phyloP scores from a whole-genome alignment of 2,329 filamentous ascomycete genomes.

The Elsinoe perseae region DNA sequence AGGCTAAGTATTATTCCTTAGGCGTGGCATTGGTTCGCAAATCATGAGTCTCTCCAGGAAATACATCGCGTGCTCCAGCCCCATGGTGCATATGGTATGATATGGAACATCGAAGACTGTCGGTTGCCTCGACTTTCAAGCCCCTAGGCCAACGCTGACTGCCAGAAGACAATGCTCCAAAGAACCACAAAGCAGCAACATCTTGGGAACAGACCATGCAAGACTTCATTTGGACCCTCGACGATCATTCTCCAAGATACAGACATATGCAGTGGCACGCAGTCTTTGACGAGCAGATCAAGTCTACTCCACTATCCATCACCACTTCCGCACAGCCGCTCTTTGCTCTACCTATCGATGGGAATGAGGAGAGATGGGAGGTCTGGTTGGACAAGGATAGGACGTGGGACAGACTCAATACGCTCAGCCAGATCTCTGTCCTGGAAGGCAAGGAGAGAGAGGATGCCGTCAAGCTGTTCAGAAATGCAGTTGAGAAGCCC shows the following conservation, averaged over 20 bases:
- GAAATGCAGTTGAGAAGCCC: slow-evolving; percentile 45
- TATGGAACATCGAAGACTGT: slow-evolving; percentile 72
- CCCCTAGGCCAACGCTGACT: neutral
- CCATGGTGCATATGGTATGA: slow-evolving; percentile 53
- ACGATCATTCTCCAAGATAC: slow-evolving; percentile 58
- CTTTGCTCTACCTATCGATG: slow-evolving; percentile 56
- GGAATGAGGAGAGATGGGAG: slow-evolving; percentile 50
- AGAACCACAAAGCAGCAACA: slow-evolving; percentile 47
- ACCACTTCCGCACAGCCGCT: slow-evolving; percentile 38
- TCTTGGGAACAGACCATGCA: slow-evolving; percentile 57
- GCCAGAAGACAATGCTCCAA: slow-evolving; percentile 52
- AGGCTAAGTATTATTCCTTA: slow-evolving; percentile 21
- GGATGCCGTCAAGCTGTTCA: slow-evolving; percentile 43
- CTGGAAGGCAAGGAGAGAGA: slow-evolving; percentile 45
- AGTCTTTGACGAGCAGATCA: slow-evolving; percentile 55
- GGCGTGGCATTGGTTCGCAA: slow-evolving; percentile 57
- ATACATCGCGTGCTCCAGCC: slow-evolving; percentile 60
- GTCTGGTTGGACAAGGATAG: slow-evolving; percentile 51
- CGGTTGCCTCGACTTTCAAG: slow-evolving; percentile 25
- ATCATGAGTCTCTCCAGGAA: slow-evolving; percentile 52
- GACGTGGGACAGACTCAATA: slow-evolving; percentile 57
- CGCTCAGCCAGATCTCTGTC: slow-evolving; percentile 60
- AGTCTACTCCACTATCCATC: slow-evolving; percentile 43
- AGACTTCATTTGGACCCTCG: slow-evolving; percentile 48
- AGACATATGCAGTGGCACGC: slow-evolving; percentile 56